phyloP scores from a whole-genome alignment of 2,329 filamentous ascomycete genomes.

The Periconia sp. region DNA sequence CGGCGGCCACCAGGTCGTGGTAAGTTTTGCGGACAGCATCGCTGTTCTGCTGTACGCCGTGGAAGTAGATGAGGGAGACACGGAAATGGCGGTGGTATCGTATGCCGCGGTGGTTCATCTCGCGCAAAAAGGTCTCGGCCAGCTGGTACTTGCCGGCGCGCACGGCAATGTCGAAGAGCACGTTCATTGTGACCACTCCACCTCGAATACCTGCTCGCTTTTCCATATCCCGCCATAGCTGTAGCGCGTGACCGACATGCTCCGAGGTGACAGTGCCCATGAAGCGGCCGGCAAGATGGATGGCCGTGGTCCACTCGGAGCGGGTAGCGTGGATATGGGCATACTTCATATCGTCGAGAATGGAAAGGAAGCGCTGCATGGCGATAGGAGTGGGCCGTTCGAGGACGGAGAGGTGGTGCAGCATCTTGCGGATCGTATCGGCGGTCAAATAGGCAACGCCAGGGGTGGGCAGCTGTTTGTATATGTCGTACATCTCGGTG shows the following conservation, averaged over 20 bases:
- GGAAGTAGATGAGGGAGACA: slow-evolving; percentile 79
- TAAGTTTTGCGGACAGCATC: slow-evolving; percentile 77
- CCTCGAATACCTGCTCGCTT: slow-evolving; percentile 63
- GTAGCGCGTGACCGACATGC: slow-evolving; percentile 69
- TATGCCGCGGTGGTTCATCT: slow-evolving; percentile 73
- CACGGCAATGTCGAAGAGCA: slow-evolving; percentile 85
- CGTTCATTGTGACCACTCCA: slow-evolving; percentile 85
- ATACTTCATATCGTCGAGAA: slow-evolving; percentile 80
- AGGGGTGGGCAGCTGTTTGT: slow-evolving; percentile 55
- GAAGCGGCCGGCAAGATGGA: slow-evolving; percentile 76
- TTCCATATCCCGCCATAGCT: slow-evolving; percentile 91
- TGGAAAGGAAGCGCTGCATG: slow-evolving; percentile 80
- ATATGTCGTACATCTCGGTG: slow-evolving; percentile 55
- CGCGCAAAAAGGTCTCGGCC: slow-evolving; percentile 80
- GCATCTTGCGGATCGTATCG: slow-evolving; percentile 61
- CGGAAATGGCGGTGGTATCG: slow-evolving; percentile 77
- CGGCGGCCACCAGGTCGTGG: slow-evolving; percentile 76
- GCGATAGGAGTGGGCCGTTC: slow-evolving; percentile 53
- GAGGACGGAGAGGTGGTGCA: slow-evolving; percentile 69
- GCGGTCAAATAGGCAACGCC: slow-evolving; percentile 55
- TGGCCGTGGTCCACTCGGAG: slow-evolving; percentile 80
- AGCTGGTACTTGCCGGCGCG: slow-evolving; percentile 82
- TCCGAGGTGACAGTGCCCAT: slow-evolving; percentile 59
- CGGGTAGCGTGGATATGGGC: slow-evolving; percentile 68
- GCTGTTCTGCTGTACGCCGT: slow-evolving; percentile 73